Percentiles rank a stretch among this genome's conserved stretches.
Evolutionary conservation across 352 stramenopile genomes (phyloP).

Genomic region (Ochromonadaceae sp.): DNA sequence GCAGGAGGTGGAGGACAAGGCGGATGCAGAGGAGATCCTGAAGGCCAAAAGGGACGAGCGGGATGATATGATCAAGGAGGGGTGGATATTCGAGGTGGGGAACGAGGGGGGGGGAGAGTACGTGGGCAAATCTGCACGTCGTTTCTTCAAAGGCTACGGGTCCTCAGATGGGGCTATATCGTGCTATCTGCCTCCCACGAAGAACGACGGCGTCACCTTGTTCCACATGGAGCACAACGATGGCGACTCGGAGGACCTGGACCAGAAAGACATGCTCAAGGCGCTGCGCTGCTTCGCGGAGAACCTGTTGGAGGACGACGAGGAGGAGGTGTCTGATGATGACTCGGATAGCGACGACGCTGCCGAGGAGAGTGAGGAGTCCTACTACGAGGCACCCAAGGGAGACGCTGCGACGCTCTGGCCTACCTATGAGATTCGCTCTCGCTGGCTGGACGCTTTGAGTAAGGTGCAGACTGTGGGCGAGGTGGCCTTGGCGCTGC

Average conservation of each 20-base stretch:
- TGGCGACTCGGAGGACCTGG: slow-evolving; percentile 13
- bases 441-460: too few relatives aligned
- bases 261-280: not conserved
- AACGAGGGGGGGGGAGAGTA: not conserved
- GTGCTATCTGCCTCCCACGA: not conserved
- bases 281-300: not conserved
- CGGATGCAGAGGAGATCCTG: slow-evolving; percentile 1
- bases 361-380: not conserved
- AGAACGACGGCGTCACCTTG: not conserved
- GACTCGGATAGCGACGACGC: not conserved
- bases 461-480: too few relatives aligned
- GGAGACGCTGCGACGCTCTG: too few relatives aligned
- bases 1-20: not conserved
- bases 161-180: not conserved
- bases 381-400: too few relatives aligned
- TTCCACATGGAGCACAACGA: slow-evolving; percentile 1
- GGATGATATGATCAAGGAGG: slow-evolving; percentile 14
- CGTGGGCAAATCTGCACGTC: too few relatives aligned
- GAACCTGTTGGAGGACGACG: too few relatives aligned
- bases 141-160: slow-evolving; percentile 1
- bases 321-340: too few relatives aligned
- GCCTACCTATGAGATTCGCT: too few relatives aligned
- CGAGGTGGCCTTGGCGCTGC: too few relatives aligned
- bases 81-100: slow-evolving; percentile 5
- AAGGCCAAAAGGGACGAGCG: slow-evolving; percentile 5